Percentiles rank a stretch among this genome's conserved stretches.
Conservation (phyloP, 2,329 filamentous ascomycete genomes). For the Hypoxylon sp. region DNA sequence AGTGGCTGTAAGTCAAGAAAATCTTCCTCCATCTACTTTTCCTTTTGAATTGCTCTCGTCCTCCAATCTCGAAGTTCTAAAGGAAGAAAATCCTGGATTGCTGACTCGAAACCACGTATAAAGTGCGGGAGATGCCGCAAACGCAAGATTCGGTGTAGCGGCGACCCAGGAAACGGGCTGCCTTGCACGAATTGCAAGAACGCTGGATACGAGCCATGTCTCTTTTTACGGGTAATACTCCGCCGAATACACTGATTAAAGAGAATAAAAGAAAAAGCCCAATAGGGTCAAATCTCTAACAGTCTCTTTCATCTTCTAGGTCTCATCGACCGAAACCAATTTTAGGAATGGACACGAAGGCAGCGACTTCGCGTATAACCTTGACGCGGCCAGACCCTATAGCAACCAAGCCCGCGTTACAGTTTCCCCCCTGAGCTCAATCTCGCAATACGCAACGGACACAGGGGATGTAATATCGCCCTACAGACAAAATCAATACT, state of each 20-base stretch:
- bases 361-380: conserved; percentile 52
- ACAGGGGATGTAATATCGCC: conserved; percentile 51
- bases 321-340: conserved; percentile 54
- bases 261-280: conserved; percentile 1
- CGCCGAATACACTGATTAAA: conserved; percentile 16
- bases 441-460: conserved; percentile 53
- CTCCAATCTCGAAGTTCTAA: not conserved
- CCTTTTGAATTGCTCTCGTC: conserved; percentile 4
- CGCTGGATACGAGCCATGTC: conserved; percentile 77
- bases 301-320: conserved; percentile 45
- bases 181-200: conserved; percentile 87
- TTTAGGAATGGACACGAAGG: conserved; percentile 47
- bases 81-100: conserved; percentile 9
- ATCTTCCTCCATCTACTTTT: not conserved
- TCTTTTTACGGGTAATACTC: conserved; percentile 78
- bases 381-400: conserved; percentile 53
- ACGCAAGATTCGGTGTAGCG: conserved; percentile 94
- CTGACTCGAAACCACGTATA: conserved; percentile 36
- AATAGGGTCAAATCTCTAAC: conserved; percentile 31
- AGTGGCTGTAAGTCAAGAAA: conserved; percentile 64
- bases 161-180: conserved; percentile 79
- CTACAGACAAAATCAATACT: conserved; percentile 52
- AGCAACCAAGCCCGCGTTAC: conserved; percentile 48
- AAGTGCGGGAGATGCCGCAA: conserved; percentile 92
- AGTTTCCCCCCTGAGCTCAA: conserved; percentile 47